Evolutionary conservation across 208 protist species (phyloP).

Genomic region (Crithidia thermophila): DNA sequence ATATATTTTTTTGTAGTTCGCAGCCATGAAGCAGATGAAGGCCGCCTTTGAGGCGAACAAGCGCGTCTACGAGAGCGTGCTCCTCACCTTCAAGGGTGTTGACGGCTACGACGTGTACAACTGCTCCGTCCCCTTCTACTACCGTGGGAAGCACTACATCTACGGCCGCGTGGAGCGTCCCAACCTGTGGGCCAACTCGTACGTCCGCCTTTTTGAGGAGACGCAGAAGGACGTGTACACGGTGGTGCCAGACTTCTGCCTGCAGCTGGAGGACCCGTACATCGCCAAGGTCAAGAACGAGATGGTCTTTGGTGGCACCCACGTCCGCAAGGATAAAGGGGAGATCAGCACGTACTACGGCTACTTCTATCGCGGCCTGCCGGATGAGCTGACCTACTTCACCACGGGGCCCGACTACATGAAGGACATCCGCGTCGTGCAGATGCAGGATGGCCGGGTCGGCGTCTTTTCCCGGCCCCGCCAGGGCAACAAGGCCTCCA

Average conservation of each 20-base stretch:
- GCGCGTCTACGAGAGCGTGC: slow-evolving; percentile 23
- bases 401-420: slow-evolving; percentile 44
- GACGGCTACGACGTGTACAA: slow-evolving; percentile 46
- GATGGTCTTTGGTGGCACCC: slow-evolving; percentile 49
- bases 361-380: slow-evolving; percentile 43
- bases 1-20: too few species aligned
- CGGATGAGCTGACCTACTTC: slow-evolving; percentile 34
- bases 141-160: slow-evolving; percentile 31
- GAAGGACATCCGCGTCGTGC: slow-evolving; percentile 54
- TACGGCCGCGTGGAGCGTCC: slow-evolving; percentile 41
- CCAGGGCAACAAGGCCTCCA: slow-evolving; percentile 16
- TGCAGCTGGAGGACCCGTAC: slow-evolving; percentile 47
- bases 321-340: slow-evolving; percentile 34
- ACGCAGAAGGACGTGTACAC: slow-evolving; percentile 49
- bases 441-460: slow-evolving; percentile 28
- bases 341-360: slow-evolving; percentile 37
- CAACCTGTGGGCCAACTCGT: slow-evolving; percentile 39
- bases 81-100: slow-evolving; percentile 39
- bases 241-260: slow-evolving; percentile 24
- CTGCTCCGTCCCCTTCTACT: slow-evolving; percentile 37
- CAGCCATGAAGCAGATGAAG: slow-evolving; percentile 27
- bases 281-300: slow-evolving; percentile 34
- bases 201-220: slow-evolving; percentile 44
- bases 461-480: slow-evolving; percentile 43
- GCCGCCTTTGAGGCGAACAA: slow-evolving; percentile 35